Percentiles rank a stretch among this genome's conserved stretches.
Conservation (phyloP, 352 stramenopile species). For the Globisporangium echinulatum region DNA sequence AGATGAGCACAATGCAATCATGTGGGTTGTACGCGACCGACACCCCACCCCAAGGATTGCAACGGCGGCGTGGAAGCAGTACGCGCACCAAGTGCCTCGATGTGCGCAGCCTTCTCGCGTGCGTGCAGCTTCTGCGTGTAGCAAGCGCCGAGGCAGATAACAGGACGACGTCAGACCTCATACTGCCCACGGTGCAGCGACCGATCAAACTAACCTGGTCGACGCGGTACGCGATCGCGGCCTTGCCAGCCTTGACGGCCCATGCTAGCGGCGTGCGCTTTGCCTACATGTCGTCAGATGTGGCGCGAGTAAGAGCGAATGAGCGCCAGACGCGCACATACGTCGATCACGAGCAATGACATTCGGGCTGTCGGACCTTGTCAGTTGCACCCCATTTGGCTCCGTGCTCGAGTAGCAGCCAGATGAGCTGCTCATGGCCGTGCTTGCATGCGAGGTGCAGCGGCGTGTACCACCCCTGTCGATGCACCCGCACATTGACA, state of each 20-base stretch:
- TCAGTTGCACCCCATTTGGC: slow-evolving; percentile 49
- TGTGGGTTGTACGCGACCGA: too few species aligned
- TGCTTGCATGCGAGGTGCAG: slow-evolving; percentile 72
- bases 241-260: slow-evolving; percentile 57
- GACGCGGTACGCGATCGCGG: slow-evolving; percentile 63
- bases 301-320: too few species aligned
- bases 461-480: slow-evolving; percentile 68
- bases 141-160: neutral
- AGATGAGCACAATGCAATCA: too few species aligned
- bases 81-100: slow-evolving; percentile 4
- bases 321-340: slow-evolving; percentile 1
- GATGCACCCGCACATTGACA: neutral
- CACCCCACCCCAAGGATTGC: slow-evolving; percentile 24
- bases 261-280: slow-evolving; percentile 73
- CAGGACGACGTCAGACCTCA: too few species aligned
- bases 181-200: too few species aligned
- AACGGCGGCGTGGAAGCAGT: neutral
- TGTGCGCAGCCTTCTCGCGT: slow-evolving; percentile 22
- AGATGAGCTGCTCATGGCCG: slow-evolving; percentile 56
- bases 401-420: slow-evolving; percentile 50
- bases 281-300: slow-evolving; percentile 9
- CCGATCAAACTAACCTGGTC: slow-evolving; percentile 34
- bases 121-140: slow-evolving; percentile 37
- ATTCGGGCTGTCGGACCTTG: slow-evolving; percentile 23
- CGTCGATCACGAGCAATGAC: too few species aligned